Base-by-base conservation (phyloP, 495 filamentous ascomycete species). In the Trichocladium antarcticum region DNA sequence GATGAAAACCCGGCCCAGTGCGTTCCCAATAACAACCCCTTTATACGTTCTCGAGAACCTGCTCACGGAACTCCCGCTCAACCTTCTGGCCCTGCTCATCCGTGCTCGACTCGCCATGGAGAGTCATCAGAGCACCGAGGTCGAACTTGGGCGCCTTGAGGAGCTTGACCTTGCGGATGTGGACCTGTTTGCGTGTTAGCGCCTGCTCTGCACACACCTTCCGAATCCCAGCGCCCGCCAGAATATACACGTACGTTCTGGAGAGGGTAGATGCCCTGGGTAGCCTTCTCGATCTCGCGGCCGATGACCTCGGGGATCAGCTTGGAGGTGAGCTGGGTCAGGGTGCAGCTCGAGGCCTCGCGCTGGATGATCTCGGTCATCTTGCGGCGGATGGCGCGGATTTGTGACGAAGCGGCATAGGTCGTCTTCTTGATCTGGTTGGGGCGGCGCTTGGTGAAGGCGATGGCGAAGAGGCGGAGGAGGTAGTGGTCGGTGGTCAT, bases 361-460 rank as follows among this genome's bases (percentile, higher is more conserved):
- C 88, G 85, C 69, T 85, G 81, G 68, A 98, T 96, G 73, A 98
- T 97, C 77, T 97, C 92, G 41, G 82, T 82, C 92, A 98, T 98
- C 87, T 97, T 97, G 79, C 89, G 90, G 71, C 92, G 82, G 68
- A 98, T 98, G 57, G 84, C 80, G 50, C 93, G 82, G 69, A 97
- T 96, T 73, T 98, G 92, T 49, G 90, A 95, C 58, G 86, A 85
- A 50, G 82, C 79, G 51, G 92, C 92, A 67, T 98, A 98, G 61
- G 93, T 97, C 59, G 92, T 98, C 83, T 96, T 97, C 84, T 95
- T 95, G 76, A 98, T 88, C 76, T 98, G 92, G 77, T 98, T 98
- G 55, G 89, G 88, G 61, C 92, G 80, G 68, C 86, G 77, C 85
- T 96, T 97, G 68, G 92, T 98, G 79, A 98, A 98, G 56, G 92